phyloP scores from a whole-genome alignment of 108 stramenopile genomes.

The Cyclotella atomus region DNA sequence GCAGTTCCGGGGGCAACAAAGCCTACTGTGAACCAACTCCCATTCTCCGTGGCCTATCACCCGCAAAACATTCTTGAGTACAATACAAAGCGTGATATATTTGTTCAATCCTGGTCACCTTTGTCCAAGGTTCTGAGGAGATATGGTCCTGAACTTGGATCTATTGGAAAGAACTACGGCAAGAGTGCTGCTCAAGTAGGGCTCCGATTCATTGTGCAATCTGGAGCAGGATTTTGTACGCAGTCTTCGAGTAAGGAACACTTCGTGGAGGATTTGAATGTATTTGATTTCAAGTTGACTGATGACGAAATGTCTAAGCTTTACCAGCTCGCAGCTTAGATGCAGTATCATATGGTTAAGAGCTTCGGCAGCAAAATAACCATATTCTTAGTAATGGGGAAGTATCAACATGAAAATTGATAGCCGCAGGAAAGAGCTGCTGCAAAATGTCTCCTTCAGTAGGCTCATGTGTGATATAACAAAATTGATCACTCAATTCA shows the following conservation, averaged over 20 bases:
- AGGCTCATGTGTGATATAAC: no score
- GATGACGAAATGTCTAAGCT: slow-evolving; percentile 66
- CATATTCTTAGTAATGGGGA: no score
- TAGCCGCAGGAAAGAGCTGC: no score
- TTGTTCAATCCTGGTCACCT: slow-evolving; percentile 84
- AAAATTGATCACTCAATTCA: no score
- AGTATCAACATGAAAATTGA: no score
- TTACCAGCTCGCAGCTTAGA: slow-evolving; percentile 28
- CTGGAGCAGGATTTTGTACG: slow-evolving; percentile 67
- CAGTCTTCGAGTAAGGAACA: slow-evolving; percentile 67
- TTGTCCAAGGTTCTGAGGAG: slow-evolving; percentile 51
- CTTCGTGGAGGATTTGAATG: slow-evolving; percentile 71
- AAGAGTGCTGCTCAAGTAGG: slow-evolving; percentile 81
- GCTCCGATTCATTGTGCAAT: slow-evolving; percentile 79
- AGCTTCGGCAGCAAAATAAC: no score
- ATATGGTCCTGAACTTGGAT: slow-evolving; percentile 53
- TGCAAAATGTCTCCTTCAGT: no score
- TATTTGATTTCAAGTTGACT: slow-evolving; percentile 79
- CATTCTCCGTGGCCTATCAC: slow-evolving; percentile 70
- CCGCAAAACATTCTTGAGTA: slow-evolving; percentile 59
- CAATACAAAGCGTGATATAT: slow-evolving; percentile 62
- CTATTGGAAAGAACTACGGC: slow-evolving; percentile 71
- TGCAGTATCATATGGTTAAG: no score
- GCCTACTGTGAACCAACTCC: slow-evolving; percentile 80
- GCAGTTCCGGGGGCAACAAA: slow-evolving; percentile 43